These are phyloP conservation scores for Colletotrichum liriopes DNA, from an alignment of 2,329 filamentous ascomycete genomes.

Conservation along the genomic window DNA sequence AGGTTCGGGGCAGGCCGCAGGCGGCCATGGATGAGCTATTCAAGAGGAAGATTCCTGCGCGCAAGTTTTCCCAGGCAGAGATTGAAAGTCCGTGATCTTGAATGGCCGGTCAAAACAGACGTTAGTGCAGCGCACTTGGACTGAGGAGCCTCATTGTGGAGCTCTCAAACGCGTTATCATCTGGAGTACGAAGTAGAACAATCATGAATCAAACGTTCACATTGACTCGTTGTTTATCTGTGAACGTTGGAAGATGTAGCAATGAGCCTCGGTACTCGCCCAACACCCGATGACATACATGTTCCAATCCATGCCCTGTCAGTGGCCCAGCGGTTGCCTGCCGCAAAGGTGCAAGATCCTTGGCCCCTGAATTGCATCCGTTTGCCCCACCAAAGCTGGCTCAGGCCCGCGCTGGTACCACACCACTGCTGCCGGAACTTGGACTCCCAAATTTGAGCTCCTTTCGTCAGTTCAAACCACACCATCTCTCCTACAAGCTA, in stretches of 20 bases:
- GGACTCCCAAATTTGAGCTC: constrained; percentile 40
- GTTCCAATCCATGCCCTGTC: neutral
- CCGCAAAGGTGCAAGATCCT: constrained; percentile 27
- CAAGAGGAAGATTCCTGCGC: constrained; percentile 45
- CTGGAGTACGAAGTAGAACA: neutral
- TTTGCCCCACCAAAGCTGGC: constrained; percentile 39
- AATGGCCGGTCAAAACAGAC: neutral
- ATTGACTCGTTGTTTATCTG: neutral
- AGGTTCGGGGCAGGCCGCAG: constrained; percentile 45
- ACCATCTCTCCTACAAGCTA: constrained; percentile 23
- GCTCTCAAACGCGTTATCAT: neutral
- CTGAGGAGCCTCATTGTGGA: neutral
- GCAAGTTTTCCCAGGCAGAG: constrained; percentile 39
- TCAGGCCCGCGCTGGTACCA: constrained; percentile 8
- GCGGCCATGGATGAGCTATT: constrained; percentile 47
- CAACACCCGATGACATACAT: constrained; percentile 13
- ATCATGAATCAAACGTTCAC: neutral
- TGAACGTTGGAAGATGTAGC: neutral
- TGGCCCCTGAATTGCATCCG: constrained; percentile 22
- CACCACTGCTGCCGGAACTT: constrained; percentile 25
- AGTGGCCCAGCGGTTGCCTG: constrained; percentile 15
- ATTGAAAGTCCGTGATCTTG: neutral
- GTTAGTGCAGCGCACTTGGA: neutral
- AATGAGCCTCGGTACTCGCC: neutral
- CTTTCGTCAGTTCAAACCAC: constrained; percentile 18